Conservation (phyloP, 495 filamentous ascomycete species). For the Collariella sp. region DNA sequence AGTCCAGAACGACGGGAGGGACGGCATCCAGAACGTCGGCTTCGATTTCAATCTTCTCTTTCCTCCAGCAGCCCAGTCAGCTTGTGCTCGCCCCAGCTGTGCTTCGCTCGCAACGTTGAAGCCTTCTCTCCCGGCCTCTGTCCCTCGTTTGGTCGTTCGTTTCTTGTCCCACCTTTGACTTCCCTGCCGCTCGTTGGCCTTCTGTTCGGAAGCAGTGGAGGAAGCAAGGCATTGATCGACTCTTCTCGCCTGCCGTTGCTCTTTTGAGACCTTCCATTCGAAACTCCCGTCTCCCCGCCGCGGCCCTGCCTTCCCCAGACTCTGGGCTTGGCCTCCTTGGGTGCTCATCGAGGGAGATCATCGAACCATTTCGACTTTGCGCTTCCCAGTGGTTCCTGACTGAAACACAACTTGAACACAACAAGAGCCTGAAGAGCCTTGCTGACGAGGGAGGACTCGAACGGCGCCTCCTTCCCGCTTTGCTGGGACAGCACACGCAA, state of each 20-base stretch:
- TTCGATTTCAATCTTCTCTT: not conserved
- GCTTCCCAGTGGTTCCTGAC: not conserved
- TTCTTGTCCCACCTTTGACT: not conserved
- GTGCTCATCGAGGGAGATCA: too few relatives aligned
- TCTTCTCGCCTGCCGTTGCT: conserved; percentile 13
- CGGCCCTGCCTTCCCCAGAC: not conserved
- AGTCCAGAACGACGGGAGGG: not conserved
- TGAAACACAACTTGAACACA: too few relatives aligned
- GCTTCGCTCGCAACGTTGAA: not conserved
- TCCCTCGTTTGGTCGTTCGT: conserved; percentile 7
- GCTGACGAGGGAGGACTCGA: not conserved
- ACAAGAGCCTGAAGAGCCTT: too few relatives aligned
- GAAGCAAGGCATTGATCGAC: not conserved
- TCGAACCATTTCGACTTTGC: not conserved
- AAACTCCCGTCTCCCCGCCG: not conserved
- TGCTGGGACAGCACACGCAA: not conserved
- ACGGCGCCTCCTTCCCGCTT: not conserved
- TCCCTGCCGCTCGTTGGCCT: not conserved
- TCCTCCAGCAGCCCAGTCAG: not conserved
- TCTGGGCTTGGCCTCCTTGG: not conserved
- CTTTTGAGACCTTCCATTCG: conserved; percentile 25
- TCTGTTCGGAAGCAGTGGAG: not conserved
- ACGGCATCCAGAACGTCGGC: not conserved
- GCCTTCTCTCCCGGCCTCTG: not conserved
- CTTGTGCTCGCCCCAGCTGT: not conserved